Conservation (phyloP, 768 basidiomycete species). For the Tricholoma furcatifolium region DNA sequence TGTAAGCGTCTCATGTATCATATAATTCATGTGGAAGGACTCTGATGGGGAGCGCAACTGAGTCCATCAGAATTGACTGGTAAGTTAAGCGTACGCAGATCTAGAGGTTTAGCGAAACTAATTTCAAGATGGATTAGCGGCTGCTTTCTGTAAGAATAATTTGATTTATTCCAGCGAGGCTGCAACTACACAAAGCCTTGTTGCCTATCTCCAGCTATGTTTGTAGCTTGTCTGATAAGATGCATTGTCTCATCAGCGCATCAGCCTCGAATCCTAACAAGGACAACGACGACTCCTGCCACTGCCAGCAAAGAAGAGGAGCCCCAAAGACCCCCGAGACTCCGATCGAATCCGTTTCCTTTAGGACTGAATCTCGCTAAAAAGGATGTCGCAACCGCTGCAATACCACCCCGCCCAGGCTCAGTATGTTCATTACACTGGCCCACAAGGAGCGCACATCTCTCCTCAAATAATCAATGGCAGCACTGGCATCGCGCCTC, state of each 20-base stretch:
- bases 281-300: conserved; percentile 5
- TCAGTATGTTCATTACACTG: conserved; percentile 38
- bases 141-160: too few relatives aligned
- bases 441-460: conserved; percentile 23
- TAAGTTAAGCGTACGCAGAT: background rate
- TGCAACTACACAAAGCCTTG: too few relatives aligned
- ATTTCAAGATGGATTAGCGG: background rate
- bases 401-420: conserved; percentile 29
- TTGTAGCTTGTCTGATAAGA: background rate
- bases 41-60: too few relatives aligned
- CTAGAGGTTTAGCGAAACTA: background rate
- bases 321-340: conserved; percentile 37
- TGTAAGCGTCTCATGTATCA: too few relatives aligned
- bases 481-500: conserved; percentile 23
- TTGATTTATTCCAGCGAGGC: too few relatives aligned
- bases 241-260: too few relatives aligned
- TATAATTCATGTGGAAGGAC: too few relatives aligned
- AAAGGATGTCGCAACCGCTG: conserved; percentile 44
- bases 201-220: too few relatives aligned
- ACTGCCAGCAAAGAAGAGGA: conserved; percentile 10
- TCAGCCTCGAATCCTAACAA: conserved; percentile 1
- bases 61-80: too few relatives aligned
- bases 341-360: conserved; percentile 28
- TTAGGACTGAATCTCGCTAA: conserved; percentile 18
- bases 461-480: conserved; percentile 18